Conservation (phyloP, 1,284 basidiomycete genomes). For the Ustilago cynodontis region DNA sequence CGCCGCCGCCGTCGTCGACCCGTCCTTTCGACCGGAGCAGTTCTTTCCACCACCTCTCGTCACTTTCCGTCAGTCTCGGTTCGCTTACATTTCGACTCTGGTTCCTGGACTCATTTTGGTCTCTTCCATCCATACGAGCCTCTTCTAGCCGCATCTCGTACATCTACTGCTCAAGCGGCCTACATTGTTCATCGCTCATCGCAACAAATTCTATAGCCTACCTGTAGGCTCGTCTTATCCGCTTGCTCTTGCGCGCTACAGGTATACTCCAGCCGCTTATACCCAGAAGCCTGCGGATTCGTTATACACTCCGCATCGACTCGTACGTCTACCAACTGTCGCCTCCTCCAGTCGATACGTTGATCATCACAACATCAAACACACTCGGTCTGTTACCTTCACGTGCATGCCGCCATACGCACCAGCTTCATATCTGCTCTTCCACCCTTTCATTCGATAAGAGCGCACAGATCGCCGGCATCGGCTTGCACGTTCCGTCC, state of each 20-base stretch:
- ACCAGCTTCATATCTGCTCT: not conserved
- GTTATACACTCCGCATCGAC: not conserved
- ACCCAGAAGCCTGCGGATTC: conserved; percentile 8
- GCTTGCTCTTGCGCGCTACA: not conserved
- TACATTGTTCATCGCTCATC: not conserved
- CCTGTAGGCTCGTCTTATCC: not conserved
- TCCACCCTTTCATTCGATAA: conserved; percentile 5
- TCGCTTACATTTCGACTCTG: conserved; percentile 5
- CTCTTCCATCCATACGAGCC: conserved; percentile 17
- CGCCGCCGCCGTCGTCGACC: conserved; percentile 14
- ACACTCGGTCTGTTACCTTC: not conserved
- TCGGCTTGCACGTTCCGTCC: not conserved
- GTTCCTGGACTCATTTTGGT: not conserved
- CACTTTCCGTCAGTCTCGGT: conserved; percentile 6
- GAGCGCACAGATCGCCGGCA: conserved; percentile 11
- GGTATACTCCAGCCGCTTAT: conserved; percentile 8
- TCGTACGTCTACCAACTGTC: not conserved
- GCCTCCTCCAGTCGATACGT: not conserved
- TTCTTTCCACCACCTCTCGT: not conserved
- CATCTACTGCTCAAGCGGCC: not conserved
- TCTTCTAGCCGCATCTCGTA: not conserved
- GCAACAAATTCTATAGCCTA: not conserved
- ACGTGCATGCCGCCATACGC: not conserved
- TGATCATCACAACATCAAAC: not conserved
- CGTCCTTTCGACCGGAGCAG: conserved; percentile 17